Conservation (phyloP, 805 yeast genomes). For the Starmerella etchellsii region DNA sequence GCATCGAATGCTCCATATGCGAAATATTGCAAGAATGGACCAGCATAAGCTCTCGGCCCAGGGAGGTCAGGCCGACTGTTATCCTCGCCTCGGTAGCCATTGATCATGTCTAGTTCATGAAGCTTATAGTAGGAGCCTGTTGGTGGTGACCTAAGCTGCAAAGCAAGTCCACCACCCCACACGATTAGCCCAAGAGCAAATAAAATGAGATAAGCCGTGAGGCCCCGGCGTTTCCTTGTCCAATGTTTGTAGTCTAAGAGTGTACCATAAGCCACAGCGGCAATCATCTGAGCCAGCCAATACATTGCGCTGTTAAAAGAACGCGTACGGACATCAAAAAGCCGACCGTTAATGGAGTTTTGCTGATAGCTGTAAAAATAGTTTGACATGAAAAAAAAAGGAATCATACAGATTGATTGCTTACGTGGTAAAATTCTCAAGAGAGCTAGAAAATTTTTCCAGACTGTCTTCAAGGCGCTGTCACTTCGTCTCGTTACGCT, state of each 20-base stretch:
- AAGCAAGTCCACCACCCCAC: conserved; percentile 48
- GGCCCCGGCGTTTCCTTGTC: conserved; percentile 35
- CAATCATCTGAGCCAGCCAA: conserved; percentile 50
- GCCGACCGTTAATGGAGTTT: conserved; percentile 42
- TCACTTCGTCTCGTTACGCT: background rate
- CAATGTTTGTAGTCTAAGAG: conserved; percentile 34
- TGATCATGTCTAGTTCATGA: conserved; percentile 23
- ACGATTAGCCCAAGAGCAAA: conserved; percentile 35
- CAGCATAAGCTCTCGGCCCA: conserved; percentile 40
- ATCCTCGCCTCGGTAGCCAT: conserved; percentile 23
- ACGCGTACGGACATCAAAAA: conserved; percentile 47
- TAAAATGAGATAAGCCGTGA: conserved; percentile 31
- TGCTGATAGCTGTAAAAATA: conserved; percentile 58
- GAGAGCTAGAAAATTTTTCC: conserved; percentile 31
- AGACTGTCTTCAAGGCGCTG: conserved; percentile 32
- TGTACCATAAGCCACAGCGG: conserved; percentile 38
- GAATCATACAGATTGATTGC: conserved; percentile 38
- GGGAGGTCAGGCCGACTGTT: conserved; percentile 28
- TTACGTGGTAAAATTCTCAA: conserved; percentile 31
- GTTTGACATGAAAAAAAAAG: conserved; percentile 51
- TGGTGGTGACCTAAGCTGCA: conserved; percentile 27
- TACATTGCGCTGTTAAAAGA: conserved; percentile 48
- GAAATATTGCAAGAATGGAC: conserved; percentile 50
- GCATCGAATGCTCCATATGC: conserved; percentile 51
- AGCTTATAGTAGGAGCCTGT: conserved; percentile 27